phyloP scores from a whole-genome alignment of 768 basidiomycete species.

The Suillus tomentosus region DNA sequence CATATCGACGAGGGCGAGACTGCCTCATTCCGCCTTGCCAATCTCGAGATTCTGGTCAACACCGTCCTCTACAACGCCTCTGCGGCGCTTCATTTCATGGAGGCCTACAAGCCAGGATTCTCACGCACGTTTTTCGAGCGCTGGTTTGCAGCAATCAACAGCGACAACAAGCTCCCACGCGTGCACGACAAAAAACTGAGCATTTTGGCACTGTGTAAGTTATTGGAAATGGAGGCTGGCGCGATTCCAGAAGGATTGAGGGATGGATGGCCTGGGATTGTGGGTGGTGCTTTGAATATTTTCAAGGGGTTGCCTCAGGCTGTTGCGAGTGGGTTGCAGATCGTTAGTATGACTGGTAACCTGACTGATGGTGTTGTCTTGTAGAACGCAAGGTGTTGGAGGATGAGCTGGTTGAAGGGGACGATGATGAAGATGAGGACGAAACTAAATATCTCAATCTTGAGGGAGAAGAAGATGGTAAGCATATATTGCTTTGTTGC shows the following conservation, averaged over 20 bases:
- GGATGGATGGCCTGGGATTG: slow-evolving; percentile 76
- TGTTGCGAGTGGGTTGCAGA: slow-evolving; percentile 57
- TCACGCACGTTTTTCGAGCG: slow-evolving; percentile 78
- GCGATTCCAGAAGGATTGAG: slow-evolving; percentile 59
- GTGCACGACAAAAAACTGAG: slow-evolving; percentile 91
- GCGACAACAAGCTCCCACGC: slow-evolving; percentile 61
- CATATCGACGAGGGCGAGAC: slow-evolving; percentile 66
- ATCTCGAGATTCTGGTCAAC: slow-evolving; percentile 84
- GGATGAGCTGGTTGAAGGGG: slow-evolving; percentile 45
- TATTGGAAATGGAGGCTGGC: slow-evolving; percentile 69
- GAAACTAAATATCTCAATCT: slow-evolving; percentile 57
- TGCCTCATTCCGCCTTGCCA: slow-evolving; percentile 65
- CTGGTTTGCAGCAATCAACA: slow-evolving; percentile 79
- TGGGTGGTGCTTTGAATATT: slow-evolving; percentile 66
- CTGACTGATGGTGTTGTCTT: slow-evolving; percentile 12
- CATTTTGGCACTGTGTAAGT: slow-evolving; percentile 71
- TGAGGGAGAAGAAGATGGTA: slow-evolving; percentile 66
- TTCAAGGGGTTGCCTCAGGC: slow-evolving; percentile 82
- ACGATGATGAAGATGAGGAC: slow-evolving; percentile 50
- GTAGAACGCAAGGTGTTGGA: slow-evolving; percentile 64
- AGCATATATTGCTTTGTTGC: slow-evolving; percentile 11
- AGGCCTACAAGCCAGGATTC: slow-evolving; percentile 54
- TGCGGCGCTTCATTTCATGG: slow-evolving; percentile 76
- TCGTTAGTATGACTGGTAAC: background rate
- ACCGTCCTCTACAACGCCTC: slow-evolving; percentile 81